A percentile compares a stretch with the other conserved stretches of the same genome.
Evolutionary conservation across 75 land plant genomes (phyloP).

Genomic region (Sequoiadendron giganteum): DNA sequence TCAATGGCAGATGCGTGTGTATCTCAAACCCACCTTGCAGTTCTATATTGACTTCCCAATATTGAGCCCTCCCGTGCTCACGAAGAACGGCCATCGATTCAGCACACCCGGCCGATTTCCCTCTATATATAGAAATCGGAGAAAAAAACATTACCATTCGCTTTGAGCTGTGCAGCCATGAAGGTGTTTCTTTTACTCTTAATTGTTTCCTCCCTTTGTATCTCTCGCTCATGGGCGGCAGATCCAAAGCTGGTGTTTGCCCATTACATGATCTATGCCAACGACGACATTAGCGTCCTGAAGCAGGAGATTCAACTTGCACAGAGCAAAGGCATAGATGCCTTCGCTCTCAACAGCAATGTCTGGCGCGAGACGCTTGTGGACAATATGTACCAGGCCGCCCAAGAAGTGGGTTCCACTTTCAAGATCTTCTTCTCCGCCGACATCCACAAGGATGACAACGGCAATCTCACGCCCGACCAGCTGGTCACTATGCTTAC

Average conservation of each 20-base stretch:
- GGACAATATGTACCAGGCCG: neutral
- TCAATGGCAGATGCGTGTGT: too few species aligned
- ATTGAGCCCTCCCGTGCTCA: too few species aligned
- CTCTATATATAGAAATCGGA: too few species aligned
- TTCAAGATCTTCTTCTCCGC: constrained; percentile 31
- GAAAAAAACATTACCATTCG: too few species aligned
- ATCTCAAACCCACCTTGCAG: too few species aligned
- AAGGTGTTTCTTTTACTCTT: too few species aligned
- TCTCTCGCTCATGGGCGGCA: neutral
- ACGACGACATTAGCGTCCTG: neutral
- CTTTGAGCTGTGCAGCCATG: too few species aligned
- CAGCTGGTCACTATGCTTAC: constrained; percentile 17
- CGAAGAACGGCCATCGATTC: too few species aligned
- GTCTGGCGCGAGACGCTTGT: neutral
- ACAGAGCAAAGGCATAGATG: neutral
- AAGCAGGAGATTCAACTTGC: neutral
- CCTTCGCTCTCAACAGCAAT: neutral
- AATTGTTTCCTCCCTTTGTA: neutral
- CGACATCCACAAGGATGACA: constrained; percentile 10
- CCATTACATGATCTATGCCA: neutral
- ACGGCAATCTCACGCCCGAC: constrained; percentile 8
- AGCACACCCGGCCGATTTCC: too few species aligned
- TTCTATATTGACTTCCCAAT: too few species aligned
- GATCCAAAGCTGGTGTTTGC: neutral
- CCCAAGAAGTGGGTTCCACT: neutral